phyloP scores from a whole-genome alignment of 2,329 filamentous ascomycete genomes.

The Alternaria brassicae region DNA sequence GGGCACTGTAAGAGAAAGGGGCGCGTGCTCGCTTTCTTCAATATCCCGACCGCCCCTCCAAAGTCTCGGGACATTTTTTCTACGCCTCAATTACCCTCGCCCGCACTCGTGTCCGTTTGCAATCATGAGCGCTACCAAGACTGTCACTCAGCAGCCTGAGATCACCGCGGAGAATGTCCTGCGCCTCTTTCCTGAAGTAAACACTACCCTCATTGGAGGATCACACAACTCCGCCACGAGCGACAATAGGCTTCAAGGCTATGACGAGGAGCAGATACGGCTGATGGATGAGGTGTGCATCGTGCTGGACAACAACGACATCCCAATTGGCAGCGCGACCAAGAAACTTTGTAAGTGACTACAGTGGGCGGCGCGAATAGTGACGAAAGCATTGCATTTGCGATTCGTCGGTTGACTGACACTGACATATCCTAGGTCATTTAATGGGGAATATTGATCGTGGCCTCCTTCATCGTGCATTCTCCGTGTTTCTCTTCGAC shows the following conservation, averaged over 20 bases:
- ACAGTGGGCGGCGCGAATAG: background rate
- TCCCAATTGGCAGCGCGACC: constrained; percentile 92
- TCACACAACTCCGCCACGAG: constrained; percentile 64
- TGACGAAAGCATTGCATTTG: background rate
- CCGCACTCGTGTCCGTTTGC: constrained; percentile 9
- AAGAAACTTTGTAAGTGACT: constrained; percentile 88
- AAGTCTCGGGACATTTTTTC: background rate
- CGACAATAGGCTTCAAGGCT: constrained; percentile 79
- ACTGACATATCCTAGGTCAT: constrained; percentile 69
- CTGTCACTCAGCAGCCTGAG: constrained; percentile 57
- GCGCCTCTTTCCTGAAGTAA: constrained; percentile 85
- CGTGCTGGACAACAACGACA: constrained; percentile 89
- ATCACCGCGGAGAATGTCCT: constrained; percentile 89
- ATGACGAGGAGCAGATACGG: constrained; percentile 96
- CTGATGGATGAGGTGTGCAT: constrained; percentile 99
- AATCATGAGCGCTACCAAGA: constrained; percentile 45
- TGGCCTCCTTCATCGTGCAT: constrained; percentile 93
- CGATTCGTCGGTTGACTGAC: background rate
- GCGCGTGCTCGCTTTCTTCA: constrained; percentile 4
- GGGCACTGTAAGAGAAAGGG: constrained; percentile 1
- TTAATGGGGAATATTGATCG: constrained; percentile 98
- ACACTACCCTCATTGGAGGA: constrained; percentile 65
- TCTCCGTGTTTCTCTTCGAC: constrained; percentile 98
- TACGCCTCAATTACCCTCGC: constrained; percentile 6
- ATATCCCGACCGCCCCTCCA: constrained; percentile 9